A percentile compares a stretch with the other conserved stretches of the same genome.
Evolutionary conservation across 164 flowering plant genomes (phyloP).

Genomic region (Hamamelis virginiana): DNA sequence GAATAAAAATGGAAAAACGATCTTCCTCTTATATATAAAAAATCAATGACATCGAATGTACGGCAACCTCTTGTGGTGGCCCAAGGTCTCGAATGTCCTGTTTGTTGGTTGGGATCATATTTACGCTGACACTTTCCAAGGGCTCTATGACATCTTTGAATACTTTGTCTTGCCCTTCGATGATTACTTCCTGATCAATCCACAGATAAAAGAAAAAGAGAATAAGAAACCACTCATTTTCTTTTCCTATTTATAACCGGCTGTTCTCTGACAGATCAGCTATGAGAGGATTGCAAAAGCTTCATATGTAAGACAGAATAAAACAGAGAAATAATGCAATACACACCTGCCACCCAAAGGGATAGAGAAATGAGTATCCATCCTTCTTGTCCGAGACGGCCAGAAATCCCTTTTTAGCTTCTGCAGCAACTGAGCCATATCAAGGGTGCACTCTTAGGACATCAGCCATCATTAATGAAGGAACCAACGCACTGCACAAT

Average conservation of each 20-base stretch:
- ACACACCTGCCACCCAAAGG: conserved; percentile 96
- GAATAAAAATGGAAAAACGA: background rate
- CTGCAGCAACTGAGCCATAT: conserved; percentile 97
- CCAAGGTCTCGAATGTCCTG: conserved; percentile 79
- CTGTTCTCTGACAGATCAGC: background rate
- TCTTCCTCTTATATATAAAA: background rate
- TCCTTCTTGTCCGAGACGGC: conserved; percentile 76
- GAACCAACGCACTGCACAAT: conserved; percentile 47
- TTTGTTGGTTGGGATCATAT: conserved; percentile 68
- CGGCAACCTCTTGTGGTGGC: conserved; percentile 72
- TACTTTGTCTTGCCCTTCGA: conserved; percentile 91
- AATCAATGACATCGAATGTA: background rate
- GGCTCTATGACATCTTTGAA: conserved; percentile 97
- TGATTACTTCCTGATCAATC: conserved; percentile 64
- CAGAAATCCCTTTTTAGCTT: conserved; percentile 75
- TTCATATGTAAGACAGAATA: background rate
- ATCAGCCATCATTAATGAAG: conserved; percentile 41
- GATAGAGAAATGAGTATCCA: conserved; percentile 74
- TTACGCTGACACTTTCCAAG: conserved; percentile 85
- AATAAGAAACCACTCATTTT: background rate
- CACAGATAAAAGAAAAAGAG: background rate
- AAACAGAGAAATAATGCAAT: background rate
- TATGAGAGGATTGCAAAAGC: background rate
- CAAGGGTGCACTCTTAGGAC: conserved; percentile 71
- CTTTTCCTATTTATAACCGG: background rate